Evolutionary conservation across 192 early-diverging fungal species (phyloP), one percentile per base, ranked within the genome.

Genomic region (Mortierella hygrophila): DNA sequence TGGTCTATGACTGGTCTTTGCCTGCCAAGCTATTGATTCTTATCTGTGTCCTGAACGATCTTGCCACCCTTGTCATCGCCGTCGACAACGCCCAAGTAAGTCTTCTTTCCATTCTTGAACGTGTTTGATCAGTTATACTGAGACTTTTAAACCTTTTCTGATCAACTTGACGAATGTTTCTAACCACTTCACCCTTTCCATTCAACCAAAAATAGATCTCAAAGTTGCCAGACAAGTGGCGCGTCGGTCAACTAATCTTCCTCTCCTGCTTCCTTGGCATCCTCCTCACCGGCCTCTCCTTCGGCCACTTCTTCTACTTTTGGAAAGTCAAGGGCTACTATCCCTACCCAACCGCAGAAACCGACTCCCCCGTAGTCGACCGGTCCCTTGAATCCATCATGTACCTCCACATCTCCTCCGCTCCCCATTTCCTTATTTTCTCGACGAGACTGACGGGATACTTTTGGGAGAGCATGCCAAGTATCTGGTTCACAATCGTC

Each of bases 341-440:
- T 0, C 84, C 84, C 7, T 69, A 72, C 18, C 68, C 87, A 20
- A 84, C 90, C 26, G 84, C 80, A 8, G 46, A 74, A 2, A 77
- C 75, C 38, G 81, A 82, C 6, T 60, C 73, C 0, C 35, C 70
- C 0, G 88, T 76, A 10, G 32, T 63, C 74, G 71, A 78, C 18
- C 84, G 84, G 15, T 49, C 75, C 21, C 74, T 95, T 9, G 90
- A 92, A 20, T 92, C 95, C 35, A 89, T 95, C 89, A 96, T 96
- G 92, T 95, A 95, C 82, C 88, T 95, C 13, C 90, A 95, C 40
- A 93, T 95, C 68, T 95, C 94, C 9, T 93, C 92, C 15, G 90
- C 92, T 54, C 94, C 94, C 38, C 94, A 95, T 80, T 95, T 95
- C 84, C 92, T 95, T 40, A 95, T 95, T 84, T 95, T 95, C 74